Conservation (phyloP, 495 filamentous ascomycete species). For the Sporormia fimetaria region DNA sequence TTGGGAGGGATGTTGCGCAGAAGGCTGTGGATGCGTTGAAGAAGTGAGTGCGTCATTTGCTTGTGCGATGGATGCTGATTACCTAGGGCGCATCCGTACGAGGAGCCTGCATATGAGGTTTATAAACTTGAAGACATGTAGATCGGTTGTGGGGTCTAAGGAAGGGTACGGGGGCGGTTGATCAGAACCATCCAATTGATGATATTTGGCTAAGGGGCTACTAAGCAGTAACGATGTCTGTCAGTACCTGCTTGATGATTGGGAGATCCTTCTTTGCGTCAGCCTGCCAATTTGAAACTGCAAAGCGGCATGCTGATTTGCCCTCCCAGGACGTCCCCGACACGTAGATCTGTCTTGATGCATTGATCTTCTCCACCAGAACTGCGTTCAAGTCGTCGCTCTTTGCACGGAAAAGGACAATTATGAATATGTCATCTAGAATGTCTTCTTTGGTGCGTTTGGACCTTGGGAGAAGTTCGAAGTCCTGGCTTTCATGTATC, state of each 20-base stretch:
- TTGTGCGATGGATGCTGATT: constrained; percentile 11
- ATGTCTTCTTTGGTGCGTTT: constrained; percentile 28
- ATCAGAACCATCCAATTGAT: too few relatives aligned
- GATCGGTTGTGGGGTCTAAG: too few relatives aligned
- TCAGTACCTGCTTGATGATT: constrained; percentile 41
- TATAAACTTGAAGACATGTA: constrained; percentile 61
- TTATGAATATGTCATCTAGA: constrained; percentile 51
- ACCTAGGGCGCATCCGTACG: constrained; percentile 62
- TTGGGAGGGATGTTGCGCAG: constrained; percentile 39
- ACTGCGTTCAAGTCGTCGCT: constrained; percentile 52
- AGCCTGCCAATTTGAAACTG: constrained; percentile 73
- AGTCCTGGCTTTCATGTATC: constrained; percentile 46
- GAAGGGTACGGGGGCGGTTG: too few relatives aligned
- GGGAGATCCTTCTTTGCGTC: constrained; percentile 45
- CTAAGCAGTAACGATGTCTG: constrained; percentile 17
- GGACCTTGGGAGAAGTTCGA: constrained; percentile 51
- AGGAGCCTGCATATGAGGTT: constrained; percentile 64
- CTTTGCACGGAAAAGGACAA: constrained; percentile 71
- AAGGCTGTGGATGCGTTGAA: constrained; percentile 50
- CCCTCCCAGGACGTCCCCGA: constrained; percentile 71
- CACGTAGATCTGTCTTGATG: constrained; percentile 63
- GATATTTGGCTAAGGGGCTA: too few relatives aligned
- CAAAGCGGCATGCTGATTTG: constrained; percentile 60
- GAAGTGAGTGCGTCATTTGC: constrained; percentile 37
- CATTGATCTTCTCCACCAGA: constrained; percentile 62